phyloP scores from a whole-genome alignment of 345 rosid genomes.

The Lepidium aucheri region DNA sequence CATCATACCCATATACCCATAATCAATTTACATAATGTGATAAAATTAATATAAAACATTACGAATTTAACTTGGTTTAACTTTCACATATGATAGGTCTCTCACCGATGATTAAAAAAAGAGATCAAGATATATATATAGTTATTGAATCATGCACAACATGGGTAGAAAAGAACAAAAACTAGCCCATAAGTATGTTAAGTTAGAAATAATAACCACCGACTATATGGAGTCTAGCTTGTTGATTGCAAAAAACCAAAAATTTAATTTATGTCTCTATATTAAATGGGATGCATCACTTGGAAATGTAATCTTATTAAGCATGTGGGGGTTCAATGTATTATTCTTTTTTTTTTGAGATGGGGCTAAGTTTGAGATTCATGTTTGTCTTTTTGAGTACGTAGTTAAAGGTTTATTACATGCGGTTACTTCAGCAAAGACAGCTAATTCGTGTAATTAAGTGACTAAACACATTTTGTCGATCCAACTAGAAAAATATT shows the following conservation, averaged over 20 bases:
- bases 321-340: constrained; percentile 18
- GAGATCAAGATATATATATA: neutral
- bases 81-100: neutral
- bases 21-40: too few relatives aligned
- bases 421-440: too few relatives aligned
- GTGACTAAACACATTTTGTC: too few relatives aligned
- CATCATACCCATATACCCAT: neutral
- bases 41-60: neutral
- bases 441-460: too few relatives aligned
- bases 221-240: constrained; percentile 13
- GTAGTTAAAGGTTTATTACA: too few relatives aligned
- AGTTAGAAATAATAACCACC: constrained; percentile 2
- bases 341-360: constrained; percentile 7
- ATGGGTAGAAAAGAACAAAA: constrained; percentile 20
- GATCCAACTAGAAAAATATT: too few relatives aligned
- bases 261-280: neutral
- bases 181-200: constrained; percentile 9
- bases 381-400: too few relatives aligned
- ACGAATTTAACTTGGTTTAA: neutral
- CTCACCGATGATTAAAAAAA: neutral
- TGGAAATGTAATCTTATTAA: neutral
- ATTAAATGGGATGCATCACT: neutral
- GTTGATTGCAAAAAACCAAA: constrained; percentile 1
- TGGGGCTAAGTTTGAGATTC: neutral
- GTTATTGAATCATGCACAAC: constrained; percentile 1